Evolutionary conservation across 768 basidiomycete genomes (phyloP), one percentile per base, ranked within the genome.

Genomic region (Lentinus brumalis): DNA sequence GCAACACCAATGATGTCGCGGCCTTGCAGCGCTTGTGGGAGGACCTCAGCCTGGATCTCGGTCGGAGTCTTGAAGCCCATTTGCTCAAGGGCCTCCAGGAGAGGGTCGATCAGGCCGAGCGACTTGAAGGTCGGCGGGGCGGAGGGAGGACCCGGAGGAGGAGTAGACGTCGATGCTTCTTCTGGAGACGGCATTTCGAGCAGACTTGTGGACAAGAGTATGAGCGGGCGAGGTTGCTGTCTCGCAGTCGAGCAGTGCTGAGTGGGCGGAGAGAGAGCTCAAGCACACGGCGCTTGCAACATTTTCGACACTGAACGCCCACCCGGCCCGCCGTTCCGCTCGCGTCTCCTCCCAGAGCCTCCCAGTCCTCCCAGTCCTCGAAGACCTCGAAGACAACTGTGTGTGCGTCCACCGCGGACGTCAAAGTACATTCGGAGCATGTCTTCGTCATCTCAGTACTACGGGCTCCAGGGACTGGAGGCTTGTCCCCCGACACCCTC

Each of bases 1-100:
- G 97, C 97, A n/a, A 99, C 90, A 18, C 97, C 97, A 60, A 99
- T 98, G 66, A 99, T 92, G 77, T 99, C 97, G 69, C 89, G 86
- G 0, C 95, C 96, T 72, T 91, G 81, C 6, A 99, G 77, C 18
- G 96, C 96, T 77, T 86, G 85, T 0, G 97, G 97, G 50, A 99
- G 83, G 39, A 83, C 82, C 69, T 94, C 86, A 2, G 79, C 77
- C 74, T 99, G 97, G 67, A 99, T 99, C 56, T 91, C 89, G 8
- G 96, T 96, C 0, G 97, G 96, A 45, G 81, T 79, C 63, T 83
- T 94, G 82, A 85, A 98, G 50, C 86, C 86, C 44, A 98, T 78
- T 59, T 88, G 86, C 46, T 86, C 81, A 47, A 98, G 85, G 5
- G 96, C 91, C 69, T 92, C 85, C 50, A 97, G 86, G 1, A 99